Percentiles rank a stretch among this genome's conserved stretches.
Evolutionary conservation across 495 filamentous ascomycete genomes (phyloP).

Genomic region (Platismatia glauca): DNA sequence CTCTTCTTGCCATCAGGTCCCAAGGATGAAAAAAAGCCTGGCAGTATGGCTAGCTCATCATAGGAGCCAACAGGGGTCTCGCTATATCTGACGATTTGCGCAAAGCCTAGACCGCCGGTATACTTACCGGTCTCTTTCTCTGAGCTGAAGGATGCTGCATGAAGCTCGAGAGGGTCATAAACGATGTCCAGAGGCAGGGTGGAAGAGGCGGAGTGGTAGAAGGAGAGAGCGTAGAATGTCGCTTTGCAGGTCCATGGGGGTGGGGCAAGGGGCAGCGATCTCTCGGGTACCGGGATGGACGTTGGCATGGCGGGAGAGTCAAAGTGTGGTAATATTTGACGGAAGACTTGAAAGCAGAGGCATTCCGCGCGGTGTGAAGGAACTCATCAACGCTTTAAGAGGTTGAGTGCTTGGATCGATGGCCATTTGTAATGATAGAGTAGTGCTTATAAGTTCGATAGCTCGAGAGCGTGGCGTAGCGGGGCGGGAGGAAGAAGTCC

Average conservation of each 20-base stretch:
- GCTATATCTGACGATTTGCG: constrained; percentile 41
- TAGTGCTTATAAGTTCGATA: too few relatives aligned
- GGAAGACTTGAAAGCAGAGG: neutral
- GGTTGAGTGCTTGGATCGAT: too few relatives aligned
- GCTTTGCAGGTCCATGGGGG: constrained; percentile 36
- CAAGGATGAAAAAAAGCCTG: constrained; percentile 32
- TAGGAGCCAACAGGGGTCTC: constrained; percentile 43
- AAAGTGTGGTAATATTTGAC: neutral
- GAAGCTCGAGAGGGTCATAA: constrained; percentile 37
- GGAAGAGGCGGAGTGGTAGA: constrained; percentile 27
- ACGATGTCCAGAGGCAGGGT: constrained; percentile 26
- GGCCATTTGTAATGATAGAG: too few relatives aligned
- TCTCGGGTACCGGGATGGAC: neutral
- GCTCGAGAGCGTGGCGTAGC: too few relatives aligned
- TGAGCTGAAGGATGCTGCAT: constrained; percentile 27
- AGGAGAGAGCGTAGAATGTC: constrained; percentile 32
- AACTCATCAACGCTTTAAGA: too few relatives aligned
- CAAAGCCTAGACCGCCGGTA: constrained; percentile 36
- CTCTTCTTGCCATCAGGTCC: constrained; percentile 27
- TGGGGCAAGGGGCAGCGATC: constrained; percentile 24
- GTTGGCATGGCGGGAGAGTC: constrained; percentile 6
- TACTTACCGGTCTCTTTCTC: constrained; percentile 26
- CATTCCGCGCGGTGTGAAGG: too few relatives aligned
- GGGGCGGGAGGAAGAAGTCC: too few relatives aligned
- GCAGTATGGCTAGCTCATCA: constrained; percentile 41